phyloP scores from a whole-genome alignment of 495 filamentous ascomycete species.

The Aspergillus campestris region DNA sequence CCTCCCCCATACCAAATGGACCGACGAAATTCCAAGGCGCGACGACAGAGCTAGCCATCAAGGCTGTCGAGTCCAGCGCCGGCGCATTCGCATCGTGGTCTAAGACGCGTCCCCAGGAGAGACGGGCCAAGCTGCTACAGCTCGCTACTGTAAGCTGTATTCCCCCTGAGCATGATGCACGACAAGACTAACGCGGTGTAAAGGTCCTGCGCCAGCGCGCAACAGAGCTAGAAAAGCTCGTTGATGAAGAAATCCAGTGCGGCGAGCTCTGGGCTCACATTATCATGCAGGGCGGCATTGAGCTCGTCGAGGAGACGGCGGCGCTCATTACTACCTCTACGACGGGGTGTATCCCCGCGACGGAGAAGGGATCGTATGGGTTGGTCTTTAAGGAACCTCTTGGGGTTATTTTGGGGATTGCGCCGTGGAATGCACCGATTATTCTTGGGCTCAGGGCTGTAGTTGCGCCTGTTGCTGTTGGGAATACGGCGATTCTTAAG shows the following conservation, averaged over 20 bases:
- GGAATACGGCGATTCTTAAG: conserved; percentile 62
- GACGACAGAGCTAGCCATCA: conserved; percentile 43
- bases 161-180: too few relatives aligned
- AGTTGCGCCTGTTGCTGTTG: conserved; percentile 62
- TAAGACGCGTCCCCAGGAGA: conserved; percentile 41
- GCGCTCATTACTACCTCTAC: background rate
- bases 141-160: too few relatives aligned
- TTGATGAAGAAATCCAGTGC: conserved; percentile 6
- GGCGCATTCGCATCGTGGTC: conserved; percentile 58
- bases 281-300: conserved; percentile 2
- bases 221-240: background rate
- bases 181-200: conserved; percentile 35
- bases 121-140: conserved; percentile 50
- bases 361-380: conserved; percentile 1
- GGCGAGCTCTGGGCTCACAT: conserved; percentile 1
- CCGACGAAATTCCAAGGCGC: conserved; percentile 18
- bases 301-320: conserved; percentile 11
- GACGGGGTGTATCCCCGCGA: conserved; percentile 4
- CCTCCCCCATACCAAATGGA: too few relatives aligned
- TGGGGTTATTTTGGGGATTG: conserved; percentile 67
- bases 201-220: background rate
- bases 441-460: conserved; percentile 50
- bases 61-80: conserved; percentile 50
- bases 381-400: conserved; percentile 56
- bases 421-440: conserved; percentile 62